Evolutionary conservation across 305 asterid species (phyloP).

Genomic region (Fraxinus sp.): DNA sequence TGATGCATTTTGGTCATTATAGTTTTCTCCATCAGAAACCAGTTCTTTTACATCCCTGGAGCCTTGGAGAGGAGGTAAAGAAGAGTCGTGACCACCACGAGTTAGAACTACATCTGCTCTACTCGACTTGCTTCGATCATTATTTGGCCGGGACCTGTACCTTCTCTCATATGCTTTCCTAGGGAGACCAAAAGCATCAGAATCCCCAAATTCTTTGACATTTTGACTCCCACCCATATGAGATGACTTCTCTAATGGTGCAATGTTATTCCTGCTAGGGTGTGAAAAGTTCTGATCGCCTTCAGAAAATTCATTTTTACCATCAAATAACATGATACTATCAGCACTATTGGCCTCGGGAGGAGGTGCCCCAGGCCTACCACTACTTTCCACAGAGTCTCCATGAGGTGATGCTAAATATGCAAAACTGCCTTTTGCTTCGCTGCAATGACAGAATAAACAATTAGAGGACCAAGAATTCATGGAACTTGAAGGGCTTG

Average conservation of each 20-base stretch:
- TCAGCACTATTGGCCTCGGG: slow-evolving; percentile 82
- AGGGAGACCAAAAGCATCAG: slow-evolving; percentile 67
- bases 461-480: slow-evolving; percentile 8
- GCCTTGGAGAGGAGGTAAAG: slow-evolving; percentile 52
- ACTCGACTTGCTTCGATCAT: slow-evolving; percentile 65
- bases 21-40: slow-evolving; percentile 49
- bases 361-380: slow-evolving; percentile 67
- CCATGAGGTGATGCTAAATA: slow-evolving; percentile 85
- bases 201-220: slow-evolving; percentile 56
- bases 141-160: slow-evolving; percentile 68
- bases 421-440: slow-evolving; percentile 89
- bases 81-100: slow-evolving; percentile 49
- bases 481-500: background rate
- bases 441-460: slow-evolving; percentile 48
- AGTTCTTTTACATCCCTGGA: slow-evolving; percentile 46
- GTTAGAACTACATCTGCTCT: slow-evolving; percentile 55
- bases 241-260: slow-evolving; percentile 47
- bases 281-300: slow-evolving; percentile 52
- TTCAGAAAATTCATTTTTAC: slow-evolving; percentile 62
- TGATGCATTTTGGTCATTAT: slow-evolving; percentile 35
- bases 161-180: slow-evolving; percentile 87
- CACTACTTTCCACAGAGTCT: slow-evolving; percentile 94
- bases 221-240: slow-evolving; percentile 46
- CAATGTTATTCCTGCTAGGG: slow-evolving; percentile 47
- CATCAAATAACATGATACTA: slow-evolving; percentile 79